Conservation (phyloP, 2,329 filamentous ascomycete genomes). For the Tricladium varicosporioides region DNA sequence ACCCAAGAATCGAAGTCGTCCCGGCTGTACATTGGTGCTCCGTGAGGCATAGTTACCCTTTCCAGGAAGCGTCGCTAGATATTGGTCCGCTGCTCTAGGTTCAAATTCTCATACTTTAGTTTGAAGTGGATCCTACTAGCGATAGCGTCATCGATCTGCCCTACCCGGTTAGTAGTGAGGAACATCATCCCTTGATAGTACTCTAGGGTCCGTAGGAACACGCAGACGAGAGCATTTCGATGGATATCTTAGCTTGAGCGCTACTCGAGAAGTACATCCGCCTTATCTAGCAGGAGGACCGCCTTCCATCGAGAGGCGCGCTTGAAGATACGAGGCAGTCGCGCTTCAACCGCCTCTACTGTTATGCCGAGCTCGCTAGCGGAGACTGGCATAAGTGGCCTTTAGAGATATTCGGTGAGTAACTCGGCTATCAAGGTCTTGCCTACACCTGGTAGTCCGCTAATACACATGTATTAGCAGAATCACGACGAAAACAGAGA, state of each 20-base stretch:
- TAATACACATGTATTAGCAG: too few species aligned
- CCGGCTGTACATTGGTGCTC: not conserved
- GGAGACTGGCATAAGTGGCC: slow-evolving; percentile 1
- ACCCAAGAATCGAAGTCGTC: not conserved
- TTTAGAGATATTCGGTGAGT: slow-evolving; percentile 6
- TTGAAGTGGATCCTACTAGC: slow-evolving; percentile 35
- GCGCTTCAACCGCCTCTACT: slow-evolving; percentile 41
- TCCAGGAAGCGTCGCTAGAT: slow-evolving; percentile 33
- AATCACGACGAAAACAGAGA: too few species aligned
- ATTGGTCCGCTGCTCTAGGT: slow-evolving; percentile 22
- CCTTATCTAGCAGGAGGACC: slow-evolving; percentile 23
- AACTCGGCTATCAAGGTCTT: slow-evolving; percentile 14
- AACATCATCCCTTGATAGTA: slow-evolving; percentile 40
- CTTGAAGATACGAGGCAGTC: slow-evolving; percentile 45
- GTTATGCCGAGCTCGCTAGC: slow-evolving; percentile 27
- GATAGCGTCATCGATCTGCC: slow-evolving; percentile 37
- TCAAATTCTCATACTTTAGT: slow-evolving; percentile 34
- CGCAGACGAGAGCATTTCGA: slow-evolving; percentile 12
- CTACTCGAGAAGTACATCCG: slow-evolving; percentile 19
- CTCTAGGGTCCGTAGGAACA: slow-evolving; percentile 39
- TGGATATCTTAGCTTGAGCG: slow-evolving; percentile 4
- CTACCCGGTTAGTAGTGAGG: slow-evolving; percentile 37
- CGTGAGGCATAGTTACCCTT: not conserved
- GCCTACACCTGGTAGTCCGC: slow-evolving; percentile 7
- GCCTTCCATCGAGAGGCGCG: slow-evolving; percentile 38